A percentile compares a stretch with the other conserved stretches of the same genome.
Evolutionary conservation across 345 rosid species (phyloP).

Genomic region (Luvunga scandens): DNA sequence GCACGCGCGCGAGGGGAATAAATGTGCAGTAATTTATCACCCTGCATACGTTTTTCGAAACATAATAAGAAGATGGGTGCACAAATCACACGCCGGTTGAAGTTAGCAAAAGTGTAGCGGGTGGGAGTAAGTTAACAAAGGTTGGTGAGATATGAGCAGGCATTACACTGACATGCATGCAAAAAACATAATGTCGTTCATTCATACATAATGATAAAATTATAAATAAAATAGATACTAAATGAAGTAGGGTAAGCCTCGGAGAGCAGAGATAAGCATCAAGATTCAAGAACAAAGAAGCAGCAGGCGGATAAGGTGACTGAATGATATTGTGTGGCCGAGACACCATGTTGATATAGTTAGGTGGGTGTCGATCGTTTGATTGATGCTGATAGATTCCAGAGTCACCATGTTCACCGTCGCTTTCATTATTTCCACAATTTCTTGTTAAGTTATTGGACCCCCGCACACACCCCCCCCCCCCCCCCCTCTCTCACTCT

Average conservation of each 20-base stretch:
- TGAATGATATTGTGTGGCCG: background rate
- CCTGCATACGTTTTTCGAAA: no score
- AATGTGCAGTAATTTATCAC: no score
- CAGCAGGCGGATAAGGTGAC: background rate
- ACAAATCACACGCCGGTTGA: constrained; percentile 16
- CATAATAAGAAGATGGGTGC: background rate
- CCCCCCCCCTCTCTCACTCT: background rate
- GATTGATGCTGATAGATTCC: constrained; percentile 12
- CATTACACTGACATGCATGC: background rate
- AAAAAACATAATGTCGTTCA: background rate
- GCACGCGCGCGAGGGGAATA: no score
- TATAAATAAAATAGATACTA: no score
- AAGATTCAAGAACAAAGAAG: background rate
- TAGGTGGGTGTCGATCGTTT: background rate
- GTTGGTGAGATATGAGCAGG: constrained; percentile 20
- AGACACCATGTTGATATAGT: background rate
- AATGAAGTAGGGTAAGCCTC: background rate
- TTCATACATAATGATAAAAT: background rate
- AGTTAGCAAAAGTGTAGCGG: constrained; percentile 20
- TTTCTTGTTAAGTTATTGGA: background rate
- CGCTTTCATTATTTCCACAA: background rate
- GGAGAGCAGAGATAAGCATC: background rate
- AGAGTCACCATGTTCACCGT: background rate
- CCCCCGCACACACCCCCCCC: no score
- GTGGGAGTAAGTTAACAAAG: constrained; percentile 18